A percentile compares a stretch with the other conserved stretches of the same genome.
Conservation (phyloP, 2,329 filamentous ascomycete genomes). For the Hymenotorrendiella dingleyae region DNA sequence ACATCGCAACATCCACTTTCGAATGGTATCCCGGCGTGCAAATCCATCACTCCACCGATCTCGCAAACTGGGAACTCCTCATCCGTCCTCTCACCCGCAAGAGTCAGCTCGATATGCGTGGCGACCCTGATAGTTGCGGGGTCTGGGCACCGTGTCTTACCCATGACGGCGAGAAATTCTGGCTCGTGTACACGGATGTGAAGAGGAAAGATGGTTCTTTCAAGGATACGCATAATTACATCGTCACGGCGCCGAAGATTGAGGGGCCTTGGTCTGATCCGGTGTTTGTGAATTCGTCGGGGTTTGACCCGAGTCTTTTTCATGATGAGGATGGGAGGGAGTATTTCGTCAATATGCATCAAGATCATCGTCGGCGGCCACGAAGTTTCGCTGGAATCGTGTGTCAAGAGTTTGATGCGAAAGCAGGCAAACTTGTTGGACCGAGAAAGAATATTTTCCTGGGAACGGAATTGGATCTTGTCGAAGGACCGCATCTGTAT, state of each 20-base stretch:
- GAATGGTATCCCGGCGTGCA: constrained; percentile 48
- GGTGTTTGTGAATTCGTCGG: constrained; percentile 52
- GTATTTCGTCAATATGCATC: constrained; percentile 53
- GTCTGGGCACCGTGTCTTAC: constrained; percentile 61
- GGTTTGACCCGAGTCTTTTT: constrained; percentile 57
- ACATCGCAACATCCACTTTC: constrained; percentile 48
- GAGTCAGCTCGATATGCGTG: constrained; percentile 50
- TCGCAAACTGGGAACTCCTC: constrained; percentile 35
- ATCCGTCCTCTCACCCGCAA: constrained; percentile 43
- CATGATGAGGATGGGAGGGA: constrained; percentile 51
- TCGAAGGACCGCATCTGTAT: constrained; percentile 54
- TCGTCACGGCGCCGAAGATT: constrained; percentile 47
- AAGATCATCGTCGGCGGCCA: constrained; percentile 46
- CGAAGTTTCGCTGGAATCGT: constrained; percentile 49
- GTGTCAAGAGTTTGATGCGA: constrained; percentile 50
- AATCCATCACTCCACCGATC: constrained; percentile 45
- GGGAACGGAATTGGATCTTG: constrained; percentile 38
- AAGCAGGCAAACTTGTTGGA: constrained; percentile 37
- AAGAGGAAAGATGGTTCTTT: constrained; percentile 62
- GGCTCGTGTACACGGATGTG: constrained; percentile 60
- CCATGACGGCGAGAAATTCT: constrained; percentile 55
- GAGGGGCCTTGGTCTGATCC: constrained; percentile 59
- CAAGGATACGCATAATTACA: constrained; percentile 60
- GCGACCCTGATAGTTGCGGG: constrained; percentile 54
- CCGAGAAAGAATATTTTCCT: constrained; percentile 42